A percentile compares a stretch with the other conserved stretches of the same genome.
phyloP scores from a whole-genome alignment of 2,329 filamentous ascomycete genomes.

The Epichloe bromicola region DNA sequence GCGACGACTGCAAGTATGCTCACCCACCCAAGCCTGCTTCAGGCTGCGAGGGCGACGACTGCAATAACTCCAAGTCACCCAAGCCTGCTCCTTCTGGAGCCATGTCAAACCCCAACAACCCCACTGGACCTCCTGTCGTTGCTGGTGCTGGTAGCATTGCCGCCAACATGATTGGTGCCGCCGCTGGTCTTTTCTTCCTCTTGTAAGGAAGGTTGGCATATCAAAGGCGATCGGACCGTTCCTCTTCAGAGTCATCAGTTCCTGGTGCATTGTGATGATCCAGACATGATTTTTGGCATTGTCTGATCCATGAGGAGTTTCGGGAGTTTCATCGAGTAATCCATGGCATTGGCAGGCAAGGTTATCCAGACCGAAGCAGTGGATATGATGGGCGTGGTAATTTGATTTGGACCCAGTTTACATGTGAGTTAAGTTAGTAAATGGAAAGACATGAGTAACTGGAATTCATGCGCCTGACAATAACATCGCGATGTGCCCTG shows the following conservation, averaged over 20 bases:
- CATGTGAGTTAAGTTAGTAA: not conserved
- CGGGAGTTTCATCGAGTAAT: not conserved
- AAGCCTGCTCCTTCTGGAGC: not conserved
- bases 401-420: not conserved
- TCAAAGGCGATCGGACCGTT: not conserved
- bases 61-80: not conserved
- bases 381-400: not conserved
- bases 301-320: not conserved
- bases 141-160: constrained; percentile 10
- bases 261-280: not conserved
- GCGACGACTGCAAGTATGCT: not conserved
- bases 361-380: not conserved
- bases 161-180: constrained; percentile 11
- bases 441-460: not conserved
- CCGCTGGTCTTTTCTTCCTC: constrained; percentile 12
- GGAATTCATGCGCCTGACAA: too few species aligned
- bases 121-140: constrained; percentile 3
- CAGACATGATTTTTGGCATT: too few species aligned
- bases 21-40: not conserved
- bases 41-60: not conserved
- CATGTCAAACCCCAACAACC: not conserved
- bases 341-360: not conserved
- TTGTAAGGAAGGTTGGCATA: constrained; percentile 7
- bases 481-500: too few species aligned
- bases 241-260: not conserved